Conservation (phyloP, 805 yeast genomes). For the Candida yuanshanica region DNA sequence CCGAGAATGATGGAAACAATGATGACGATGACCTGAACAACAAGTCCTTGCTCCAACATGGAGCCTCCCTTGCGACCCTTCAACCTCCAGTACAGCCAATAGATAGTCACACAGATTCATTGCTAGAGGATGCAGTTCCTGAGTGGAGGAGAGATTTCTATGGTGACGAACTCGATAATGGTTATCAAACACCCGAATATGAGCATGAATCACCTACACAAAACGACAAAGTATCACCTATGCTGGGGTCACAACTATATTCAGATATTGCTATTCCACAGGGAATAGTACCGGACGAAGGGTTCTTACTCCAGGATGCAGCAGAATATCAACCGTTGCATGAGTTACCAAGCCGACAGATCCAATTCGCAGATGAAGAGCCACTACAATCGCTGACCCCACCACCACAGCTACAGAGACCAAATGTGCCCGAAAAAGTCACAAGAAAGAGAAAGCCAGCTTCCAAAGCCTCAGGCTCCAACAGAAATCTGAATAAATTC, state of each 20-base stretch:
- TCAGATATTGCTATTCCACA: conserved; percentile 24
- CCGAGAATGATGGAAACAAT: background rate
- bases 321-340: background rate
- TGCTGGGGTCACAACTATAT: background rate
- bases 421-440: background rate
- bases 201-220: background rate
- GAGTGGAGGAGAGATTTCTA: background rate
- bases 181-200: background rate
- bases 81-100: too few relatives aligned
- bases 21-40: background rate
- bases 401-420: background rate
- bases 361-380: background rate
- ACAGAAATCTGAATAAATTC: conserved; percentile 3
- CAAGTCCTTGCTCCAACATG: background rate
- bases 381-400: background rate
- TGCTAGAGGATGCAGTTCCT: too few relatives aligned
- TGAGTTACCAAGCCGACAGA: background rate
- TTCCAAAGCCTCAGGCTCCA: background rate
- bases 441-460: background rate
- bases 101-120: too few relatives aligned
- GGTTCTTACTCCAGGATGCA: conserved; percentile 2
- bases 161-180: background rate
- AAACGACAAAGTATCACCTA: background rate
- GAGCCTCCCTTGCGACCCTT: too few relatives aligned
- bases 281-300: conserved; percentile 19